Percentiles rank a stretch among this genome's conserved stretches.
phyloP scores from a whole-genome alignment of 225 moss, liverwort and hornwort genomes.

The Anthoceros angustus region DNA sequence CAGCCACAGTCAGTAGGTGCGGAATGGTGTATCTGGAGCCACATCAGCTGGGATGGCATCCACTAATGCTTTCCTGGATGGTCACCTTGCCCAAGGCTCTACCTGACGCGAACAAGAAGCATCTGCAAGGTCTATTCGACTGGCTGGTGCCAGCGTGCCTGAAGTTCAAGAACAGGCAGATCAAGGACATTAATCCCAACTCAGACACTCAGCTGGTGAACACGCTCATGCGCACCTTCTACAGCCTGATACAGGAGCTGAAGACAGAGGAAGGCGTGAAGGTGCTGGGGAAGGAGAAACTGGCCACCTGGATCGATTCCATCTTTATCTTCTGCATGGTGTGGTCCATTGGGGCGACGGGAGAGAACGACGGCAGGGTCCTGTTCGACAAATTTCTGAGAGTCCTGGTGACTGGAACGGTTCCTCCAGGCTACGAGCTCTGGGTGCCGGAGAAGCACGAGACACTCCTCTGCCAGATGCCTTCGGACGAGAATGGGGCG shows the following conservation, averaged over 20 bases:
- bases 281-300: slow-evolving; percentile 35
- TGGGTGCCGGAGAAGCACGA: slow-evolving; percentile 39
- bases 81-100: slow-evolving; percentile 47
- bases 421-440: slow-evolving; percentile 46
- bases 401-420: slow-evolving; percentile 31
- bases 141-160: slow-evolving; percentile 62
- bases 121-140: slow-evolving; percentile 62
- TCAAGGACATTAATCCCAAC: slow-evolving; percentile 72
- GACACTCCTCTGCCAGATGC: slow-evolving; percentile 41
- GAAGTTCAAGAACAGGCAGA: slow-evolving; percentile 43
- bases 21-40: slow-evolving; percentile 89
- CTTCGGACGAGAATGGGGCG: slow-evolving; percentile 27
- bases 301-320: slow-evolving; percentile 64
- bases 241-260: slow-evolving; percentile 60
- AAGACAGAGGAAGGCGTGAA: slow-evolving; percentile 54
- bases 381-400: slow-evolving; percentile 43
- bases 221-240: slow-evolving; percentile 58
- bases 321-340: slow-evolving; percentile 58
- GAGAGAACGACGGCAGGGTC: slow-evolving; percentile 37
- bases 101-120: slow-evolving; percentile 33
- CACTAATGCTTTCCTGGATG: slow-evolving; percentile 67
- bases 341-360: slow-evolving; percentile 68
- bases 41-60: slow-evolving; percentile 78
- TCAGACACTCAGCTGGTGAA: slow-evolving; percentile 59
- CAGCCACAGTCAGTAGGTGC: slow-evolving; percentile 75